Evolutionary conservation across 805 yeast genomes (phyloP).

Genomic region (Priceomyces fermenticarens): DNA sequence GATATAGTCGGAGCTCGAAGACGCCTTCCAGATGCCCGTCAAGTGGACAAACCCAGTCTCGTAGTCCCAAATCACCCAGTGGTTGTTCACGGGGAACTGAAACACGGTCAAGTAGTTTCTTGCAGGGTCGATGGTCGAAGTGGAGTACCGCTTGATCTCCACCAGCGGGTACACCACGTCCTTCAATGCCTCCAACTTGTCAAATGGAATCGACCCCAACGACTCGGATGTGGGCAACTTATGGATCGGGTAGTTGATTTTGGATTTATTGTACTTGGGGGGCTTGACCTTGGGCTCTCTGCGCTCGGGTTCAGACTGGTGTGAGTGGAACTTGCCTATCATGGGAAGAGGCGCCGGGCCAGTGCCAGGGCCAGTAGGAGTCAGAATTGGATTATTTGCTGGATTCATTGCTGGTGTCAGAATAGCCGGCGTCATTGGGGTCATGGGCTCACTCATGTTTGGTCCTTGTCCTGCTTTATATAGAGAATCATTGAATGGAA

Average conservation of each 20-base stretch:
- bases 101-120: slow-evolving; percentile 66
- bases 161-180: slow-evolving; percentile 15
- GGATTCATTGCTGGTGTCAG: neutral
- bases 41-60: slow-evolving; percentile 81
- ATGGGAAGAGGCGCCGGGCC: slow-evolving; percentile 3
- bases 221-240: slow-evolving; percentile 3
- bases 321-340: slow-evolving; percentile 5
- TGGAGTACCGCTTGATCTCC: slow-evolving; percentile 57
- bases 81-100: slow-evolving; percentile 66
- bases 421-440: neutral
- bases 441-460: too few relatives aligned
- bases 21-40: slow-evolving; percentile 82
- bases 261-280: neutral
- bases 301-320: slow-evolving; percentile 1
- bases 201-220: slow-evolving; percentile 5
- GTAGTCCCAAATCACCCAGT: slow-evolving; percentile 84
- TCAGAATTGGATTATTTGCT: slow-evolving; percentile 1
- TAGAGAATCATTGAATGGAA: too few relatives aligned
- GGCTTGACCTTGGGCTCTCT: neutral
- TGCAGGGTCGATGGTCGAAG: slow-evolving; percentile 60
- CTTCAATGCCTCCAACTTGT: slow-evolving; percentile 5
- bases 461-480: too few relatives aligned
- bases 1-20: slow-evolving; percentile 17
- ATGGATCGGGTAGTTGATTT: slow-evolving; percentile 12
- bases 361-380: too few relatives aligned